Evolutionary conservation across 2,329 filamentous ascomycete genomes (phyloP), one percentile per base, ranked within the genome.

Genomic region (Penicillium sp.): DNA sequence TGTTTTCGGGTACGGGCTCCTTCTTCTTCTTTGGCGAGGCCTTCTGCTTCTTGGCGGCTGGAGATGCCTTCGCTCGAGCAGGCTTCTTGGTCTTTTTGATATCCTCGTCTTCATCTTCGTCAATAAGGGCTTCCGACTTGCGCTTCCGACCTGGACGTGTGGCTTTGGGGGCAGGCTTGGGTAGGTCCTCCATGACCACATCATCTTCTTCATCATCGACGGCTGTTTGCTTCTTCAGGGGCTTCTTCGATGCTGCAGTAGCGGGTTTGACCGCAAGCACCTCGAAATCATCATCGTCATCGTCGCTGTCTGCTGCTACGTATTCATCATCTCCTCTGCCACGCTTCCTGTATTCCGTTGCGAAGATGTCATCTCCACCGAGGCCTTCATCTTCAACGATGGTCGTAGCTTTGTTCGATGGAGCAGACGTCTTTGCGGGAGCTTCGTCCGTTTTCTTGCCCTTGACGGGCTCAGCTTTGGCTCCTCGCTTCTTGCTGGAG

Each of bases 291-390:
- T 60, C 65, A 24, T 84, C 85, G 36, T 76, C 55, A 8, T 61
- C 58, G 14, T 49, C 54, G 29, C 53, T 81, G 42, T 72, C 74
- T 50, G 86, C 85, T 48, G 80, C 77, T 43, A 88, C 84, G 61
- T 93, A 87, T 32, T 82, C 82, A 58, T 82, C 85, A 40, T 69
- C 63, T 10, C 79, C 76, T 63, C 82, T 87, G 46, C 78, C 81
- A 36, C 79, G 73, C 39, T 78, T 78, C 62, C 82, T 85, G 27
- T 77, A 78, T 54, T 87, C 82, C 3, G 85, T 84, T 11, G 84
- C 86, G 67, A 90, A 90, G 16, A 95, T 89, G 58, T 95, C 90
- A 54, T 89, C 86, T n/a, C 80, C 85, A 3, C 70, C 77, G 36
- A 80, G 84, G 6, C 28, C 46, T 36, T 87, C 76, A 27, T 83